phyloP scores from a whole-genome alignment of 2,329 filamentous ascomycete species.

The Pseudogymnoascus sp. region DNA sequence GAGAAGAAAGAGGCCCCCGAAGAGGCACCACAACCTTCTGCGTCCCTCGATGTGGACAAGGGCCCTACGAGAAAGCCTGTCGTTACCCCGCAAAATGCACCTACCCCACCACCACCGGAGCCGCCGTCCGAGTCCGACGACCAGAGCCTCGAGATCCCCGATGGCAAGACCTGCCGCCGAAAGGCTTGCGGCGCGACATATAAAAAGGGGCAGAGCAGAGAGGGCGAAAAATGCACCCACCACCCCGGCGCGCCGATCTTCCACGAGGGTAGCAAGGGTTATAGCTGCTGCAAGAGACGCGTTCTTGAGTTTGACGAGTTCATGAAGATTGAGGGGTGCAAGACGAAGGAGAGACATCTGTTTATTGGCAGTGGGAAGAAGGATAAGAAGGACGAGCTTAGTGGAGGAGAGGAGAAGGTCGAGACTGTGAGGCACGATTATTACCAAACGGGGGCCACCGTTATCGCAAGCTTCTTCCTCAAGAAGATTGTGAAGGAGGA shows the following conservation, averaged over 20 bases:
- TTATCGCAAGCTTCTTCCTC: slow-evolving; percentile 87
- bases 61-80: slow-evolving; percentile 34
- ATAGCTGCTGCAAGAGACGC: slow-evolving; percentile 89
- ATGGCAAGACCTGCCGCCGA: slow-evolving; percentile 68
- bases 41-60: slow-evolving; percentile 34
- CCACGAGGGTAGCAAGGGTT: slow-evolving; percentile 97
- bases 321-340: slow-evolving; percentile 88
- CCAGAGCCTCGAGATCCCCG: slow-evolving; percentile 60
- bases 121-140: slow-evolving; percentile 86
- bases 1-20: slow-evolving; percentile 46
- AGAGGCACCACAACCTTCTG: slow-evolving; percentile 26
- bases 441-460: slow-evolving; percentile 79
- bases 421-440: slow-evolving; percentile 79
- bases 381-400: slow-evolving; percentile 28
- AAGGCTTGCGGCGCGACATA: slow-evolving; percentile 64
- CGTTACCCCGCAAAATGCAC: slow-evolving; percentile 35
- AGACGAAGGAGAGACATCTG: slow-evolving; percentile 70
- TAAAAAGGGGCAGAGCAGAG: slow-evolving; percentile 48
- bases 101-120: slow-evolving; percentile 39
- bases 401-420: slow-evolving; percentile 61
- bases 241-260: slow-evolving; percentile 90
- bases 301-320: slow-evolving; percentile 98
- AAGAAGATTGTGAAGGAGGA: slow-evolving; percentile 90
- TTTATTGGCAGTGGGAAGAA: slow-evolving; percentile 71
- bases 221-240: slow-evolving; percentile 71